A percentile compares a stretch with the other conserved stretches of the same genome.
Conservation (phyloP, 2,329 filamentous ascomycete species). For the Cordyceps farinosa region DNA sequence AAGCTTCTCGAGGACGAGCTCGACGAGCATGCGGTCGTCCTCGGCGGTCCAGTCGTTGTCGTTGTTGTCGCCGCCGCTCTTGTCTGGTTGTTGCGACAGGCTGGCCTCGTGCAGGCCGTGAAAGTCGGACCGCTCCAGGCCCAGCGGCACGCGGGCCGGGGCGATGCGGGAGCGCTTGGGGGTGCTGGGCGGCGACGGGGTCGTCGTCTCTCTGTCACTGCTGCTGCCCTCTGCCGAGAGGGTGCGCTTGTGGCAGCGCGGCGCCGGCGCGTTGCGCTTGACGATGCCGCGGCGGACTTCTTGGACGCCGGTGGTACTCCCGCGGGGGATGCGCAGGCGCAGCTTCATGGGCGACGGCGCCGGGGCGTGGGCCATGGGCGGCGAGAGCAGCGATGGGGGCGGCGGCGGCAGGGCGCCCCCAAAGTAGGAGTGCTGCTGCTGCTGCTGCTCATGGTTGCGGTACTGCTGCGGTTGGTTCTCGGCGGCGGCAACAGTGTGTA, state of each 20-base stretch:
- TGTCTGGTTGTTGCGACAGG: conserved; percentile 20
- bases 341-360: conserved; percentile 50
- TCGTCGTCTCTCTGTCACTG: background rate
- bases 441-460: background rate
- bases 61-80: conserved; percentile 34
- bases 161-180: conserved; percentile 60
- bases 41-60: conserved; percentile 55
- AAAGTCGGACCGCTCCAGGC: conserved; percentile 56
- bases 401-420: conserved; percentile 36
- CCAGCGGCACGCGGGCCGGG: conserved; percentile 57
- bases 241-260: conserved; percentile 1
- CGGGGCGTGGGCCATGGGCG: conserved; percentile 51
- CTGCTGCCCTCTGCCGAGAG: background rate
- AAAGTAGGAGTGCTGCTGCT: conserved; percentile 22
- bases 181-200: conserved; percentile 40
- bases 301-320: conserved; percentile 27
- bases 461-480: background rate
- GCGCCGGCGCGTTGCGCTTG: conserved; percentile 47
- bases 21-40: conserved; percentile 63
- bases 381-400: conserved; percentile 47
- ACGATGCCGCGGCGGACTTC: conserved; percentile 45
- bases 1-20: conserved; percentile 64
- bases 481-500: too few relatives aligned
- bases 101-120: conserved; percentile 42
- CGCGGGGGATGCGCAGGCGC: conserved; percentile 48